Percentiles rank a stretch among this genome's conserved stretches.
Conservation (phyloP, 768 basidiomycete genomes). For the Pisolithus sp. region DNA sequence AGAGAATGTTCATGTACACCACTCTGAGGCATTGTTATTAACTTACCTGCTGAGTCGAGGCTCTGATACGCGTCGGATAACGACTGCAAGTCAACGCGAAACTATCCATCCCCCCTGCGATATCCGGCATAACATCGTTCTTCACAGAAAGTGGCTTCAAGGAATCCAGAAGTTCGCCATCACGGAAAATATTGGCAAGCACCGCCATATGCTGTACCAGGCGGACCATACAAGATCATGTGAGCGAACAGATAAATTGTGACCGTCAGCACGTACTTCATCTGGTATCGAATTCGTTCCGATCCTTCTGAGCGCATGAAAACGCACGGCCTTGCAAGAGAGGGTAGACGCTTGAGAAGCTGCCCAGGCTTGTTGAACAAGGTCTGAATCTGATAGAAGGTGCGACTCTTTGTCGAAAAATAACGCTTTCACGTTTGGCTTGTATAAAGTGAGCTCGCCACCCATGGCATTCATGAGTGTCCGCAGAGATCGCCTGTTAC, state of each 20-base stretch:
- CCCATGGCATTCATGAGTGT: constrained; percentile 35
- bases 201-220: constrained; percentile 34
- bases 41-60: constrained; percentile 35
- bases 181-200: constrained; percentile 41
- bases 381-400: constrained; percentile 6
- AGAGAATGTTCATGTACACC: not conserved
- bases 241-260: not conserved
- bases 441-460: constrained; percentile 26
- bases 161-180: constrained; percentile 42
- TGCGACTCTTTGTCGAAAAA: constrained; percentile 27
- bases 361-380: constrained; percentile 8
- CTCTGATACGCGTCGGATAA: constrained; percentile 39
- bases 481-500: constrained; percentile 26
- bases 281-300: constrained; percentile 22
- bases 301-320: constrained; percentile 10
- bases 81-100: constrained; percentile 34
- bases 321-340: constrained; percentile 8
- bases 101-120: constrained; percentile 20
- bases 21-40: no score
- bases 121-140: constrained; percentile 35
- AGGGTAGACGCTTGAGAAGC: constrained; percentile 25
- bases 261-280: constrained; percentile 19
- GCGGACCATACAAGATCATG: not conserved
- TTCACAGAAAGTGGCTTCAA: constrained; percentile 39
- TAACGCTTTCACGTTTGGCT: constrained; percentile 19